Evolutionary conservation across 2,329 filamentous ascomycete genomes (phyloP).

Genomic region (Monosporascus sp.): DNA sequence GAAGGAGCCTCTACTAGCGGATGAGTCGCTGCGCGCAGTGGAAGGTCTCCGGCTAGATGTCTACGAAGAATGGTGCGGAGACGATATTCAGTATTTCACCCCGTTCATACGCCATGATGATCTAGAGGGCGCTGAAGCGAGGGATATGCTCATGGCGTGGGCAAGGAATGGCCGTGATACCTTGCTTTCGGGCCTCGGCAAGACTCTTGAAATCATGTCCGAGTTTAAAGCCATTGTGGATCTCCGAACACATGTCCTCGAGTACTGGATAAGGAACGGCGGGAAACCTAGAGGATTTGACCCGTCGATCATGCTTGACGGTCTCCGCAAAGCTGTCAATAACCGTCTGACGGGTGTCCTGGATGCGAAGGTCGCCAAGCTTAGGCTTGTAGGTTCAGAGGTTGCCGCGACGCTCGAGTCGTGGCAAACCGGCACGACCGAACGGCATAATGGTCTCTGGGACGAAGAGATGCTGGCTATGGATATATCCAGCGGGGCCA

Average conservation of each 20-base stretch:
- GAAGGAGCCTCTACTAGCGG: constrained; percentile 64
- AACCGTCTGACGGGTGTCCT: constrained; percentile 60
- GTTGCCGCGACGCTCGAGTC: constrained; percentile 55
- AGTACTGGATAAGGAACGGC: constrained; percentile 70
- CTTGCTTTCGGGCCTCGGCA: constrained; percentile 57
- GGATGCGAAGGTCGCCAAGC: constrained; percentile 55
- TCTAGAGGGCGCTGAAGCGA: constrained; percentile 54
- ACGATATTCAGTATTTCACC: constrained; percentile 78
- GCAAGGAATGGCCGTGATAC: constrained; percentile 54
- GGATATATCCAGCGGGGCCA: constrained; percentile 61
- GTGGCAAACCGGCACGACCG: constrained; percentile 52
- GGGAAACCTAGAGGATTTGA: constrained; percentile 62
- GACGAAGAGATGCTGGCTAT: constrained; percentile 56
- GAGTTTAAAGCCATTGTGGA: constrained; percentile 67
- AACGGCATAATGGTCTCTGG: constrained; percentile 60
- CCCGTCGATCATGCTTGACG: constrained; percentile 61
- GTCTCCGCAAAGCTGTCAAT: constrained; percentile 65
- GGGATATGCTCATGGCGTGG: constrained; percentile 60
- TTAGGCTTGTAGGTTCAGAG: constrained; percentile 60
- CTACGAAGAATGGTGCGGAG: constrained; percentile 72
- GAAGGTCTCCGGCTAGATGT: constrained; percentile 73
- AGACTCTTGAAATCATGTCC: constrained; percentile 51
- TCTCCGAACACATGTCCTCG: constrained; percentile 64
- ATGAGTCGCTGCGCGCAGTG: constrained; percentile 58
- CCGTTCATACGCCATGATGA: constrained; percentile 85